Evolutionary conservation across 768 basidiomycete genomes (phyloP), one percentile per base, ranked within the genome.

Genomic region (Chlorophyllum brunneum): DNA sequence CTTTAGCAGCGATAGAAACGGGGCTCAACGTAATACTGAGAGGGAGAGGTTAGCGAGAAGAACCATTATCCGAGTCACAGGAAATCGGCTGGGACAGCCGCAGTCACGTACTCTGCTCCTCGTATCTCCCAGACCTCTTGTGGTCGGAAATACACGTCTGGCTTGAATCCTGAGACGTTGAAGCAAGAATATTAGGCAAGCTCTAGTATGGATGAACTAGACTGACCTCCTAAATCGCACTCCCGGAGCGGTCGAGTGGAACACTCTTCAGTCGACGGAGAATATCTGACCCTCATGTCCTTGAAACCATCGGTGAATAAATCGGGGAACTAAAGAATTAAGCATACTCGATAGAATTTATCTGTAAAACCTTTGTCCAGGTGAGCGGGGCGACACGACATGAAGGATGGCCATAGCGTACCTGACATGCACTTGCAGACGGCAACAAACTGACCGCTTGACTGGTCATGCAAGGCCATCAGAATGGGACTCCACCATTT

Each of bases 401-500:
- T 16, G 27, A n/a, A 23, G 1, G 36, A 51, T 6, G 20, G 30
- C 33, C 10, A 2, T 29, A 44, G 63, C 77, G 54, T 57, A 83
- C 88, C 87, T 55, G 87, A 90, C 83, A 92, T 88, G 74, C 89
- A 92, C 67, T 97, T 95, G 66, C 90, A 92, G 15, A 94, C 77
- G 2, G 88, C 92, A 38, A 91, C 82, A 49, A 84, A 69, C 50
- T 69, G 77, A 24, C 81, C 86, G 7, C 69, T 72, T 52, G 76
- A 72, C 18, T 80, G 69, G 61, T 93, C 83, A 78, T 86, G 85
- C 34, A 86, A 68, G 11, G 84, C 92, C 39, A 95, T 75, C 4
- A 97, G 72, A 58, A 95, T 81, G 1, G 93, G 93, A 57, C 86
- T 89, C 89, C 91, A 97, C 94, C 93, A 95, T 41, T 81, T 78